Conservation (phyloP, 2,329 filamentous ascomycete species). For the Capronia americana region DNA sequence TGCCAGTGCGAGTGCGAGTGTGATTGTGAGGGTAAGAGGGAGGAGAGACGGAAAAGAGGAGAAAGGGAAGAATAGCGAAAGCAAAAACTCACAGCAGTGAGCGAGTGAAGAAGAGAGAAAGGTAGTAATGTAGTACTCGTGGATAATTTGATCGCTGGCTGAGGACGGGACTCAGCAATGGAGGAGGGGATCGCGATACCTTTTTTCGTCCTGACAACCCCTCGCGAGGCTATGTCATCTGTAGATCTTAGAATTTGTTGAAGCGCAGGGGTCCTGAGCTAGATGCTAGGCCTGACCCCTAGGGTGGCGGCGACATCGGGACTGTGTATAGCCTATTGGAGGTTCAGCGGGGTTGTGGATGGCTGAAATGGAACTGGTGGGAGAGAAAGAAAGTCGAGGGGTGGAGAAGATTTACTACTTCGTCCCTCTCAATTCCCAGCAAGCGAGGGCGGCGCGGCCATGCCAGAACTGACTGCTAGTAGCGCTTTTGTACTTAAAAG, state of each 20-base stretch:
- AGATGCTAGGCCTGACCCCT: neutral
- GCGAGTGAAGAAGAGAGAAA: too few species aligned
- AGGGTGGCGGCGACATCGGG: neutral
- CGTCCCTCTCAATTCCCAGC: neutral
- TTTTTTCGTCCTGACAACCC: neutral
- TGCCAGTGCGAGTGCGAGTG: too few species aligned
- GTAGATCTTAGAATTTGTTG: conserved; percentile 25
- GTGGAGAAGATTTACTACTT: neutral
- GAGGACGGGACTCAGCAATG: neutral
- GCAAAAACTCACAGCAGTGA: too few species aligned
- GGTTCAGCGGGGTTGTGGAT: neutral
- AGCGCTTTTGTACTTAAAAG: neutral
- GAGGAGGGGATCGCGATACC: conserved; percentile 4
- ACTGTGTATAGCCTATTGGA: conserved; percentile 2
- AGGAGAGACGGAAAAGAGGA: neutral
- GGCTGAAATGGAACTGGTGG: neutral
- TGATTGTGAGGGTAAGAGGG: too few species aligned
- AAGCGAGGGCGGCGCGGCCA: conserved; percentile 6
- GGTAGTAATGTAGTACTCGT: too few species aligned
- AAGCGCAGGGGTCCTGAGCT: conserved; percentile 12
- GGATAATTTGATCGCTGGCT: neutral
- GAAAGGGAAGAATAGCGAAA: neutral
- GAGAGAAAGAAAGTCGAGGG: conserved; percentile 1
- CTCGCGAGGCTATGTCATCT: conserved; percentile 19
- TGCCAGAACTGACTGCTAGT: too few species aligned